Conservation (phyloP, 2,329 filamentous ascomycete species). For the Xylariaceae sp. region DNA sequence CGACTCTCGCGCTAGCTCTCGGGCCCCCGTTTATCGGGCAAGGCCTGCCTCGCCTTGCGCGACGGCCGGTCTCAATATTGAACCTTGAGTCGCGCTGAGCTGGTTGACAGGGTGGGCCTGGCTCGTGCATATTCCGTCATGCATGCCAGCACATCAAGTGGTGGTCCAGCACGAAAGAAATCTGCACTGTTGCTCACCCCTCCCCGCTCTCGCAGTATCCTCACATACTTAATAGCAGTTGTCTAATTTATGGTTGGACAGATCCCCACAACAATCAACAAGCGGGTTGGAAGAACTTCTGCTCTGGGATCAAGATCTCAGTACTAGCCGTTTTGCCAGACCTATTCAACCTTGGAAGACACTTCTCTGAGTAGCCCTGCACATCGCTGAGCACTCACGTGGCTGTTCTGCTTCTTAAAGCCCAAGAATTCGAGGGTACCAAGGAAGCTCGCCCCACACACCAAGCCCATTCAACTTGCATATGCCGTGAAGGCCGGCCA, state of each 20-base stretch:
- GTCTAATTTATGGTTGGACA: conserved; percentile 42
- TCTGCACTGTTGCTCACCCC: conserved; percentile 33
- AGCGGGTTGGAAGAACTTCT: conserved; percentile 26
- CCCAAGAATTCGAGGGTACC: conserved; percentile 43
- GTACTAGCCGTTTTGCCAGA: conserved; percentile 32
- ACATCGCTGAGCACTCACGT: conserved; percentile 23
- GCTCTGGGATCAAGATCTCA: conserved; percentile 30
- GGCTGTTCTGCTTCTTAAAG: conserved; percentile 23
- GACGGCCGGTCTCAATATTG: conserved; percentile 31
- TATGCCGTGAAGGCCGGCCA: conserved; percentile 53
- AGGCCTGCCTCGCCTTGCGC: conserved; percentile 31
- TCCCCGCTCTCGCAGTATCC: conserved; percentile 34
- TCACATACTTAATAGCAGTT: conserved; percentile 37
- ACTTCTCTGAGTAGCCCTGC: conserved; percentile 28
- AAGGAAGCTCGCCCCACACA: conserved; percentile 38
- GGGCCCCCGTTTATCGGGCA: conserved; percentile 26
- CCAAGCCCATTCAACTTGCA: conserved; percentile 46
- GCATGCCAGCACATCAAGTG: conserved; percentile 53
- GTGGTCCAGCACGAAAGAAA: conserved; percentile 40
- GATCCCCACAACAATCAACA: conserved; percentile 35
- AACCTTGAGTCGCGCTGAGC: conserved; percentile 36
- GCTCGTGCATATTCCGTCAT: conserved; percentile 55
- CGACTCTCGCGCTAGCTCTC: conserved; percentile 26
- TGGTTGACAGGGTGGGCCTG: conserved; percentile 42
- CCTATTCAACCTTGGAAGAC: conserved; percentile 30